Evolutionary conservation across 441 rosid genomes (phyloP), one percentile per base, ranked within the genome.

Genomic region (Raphanus hybrid): DNA sequence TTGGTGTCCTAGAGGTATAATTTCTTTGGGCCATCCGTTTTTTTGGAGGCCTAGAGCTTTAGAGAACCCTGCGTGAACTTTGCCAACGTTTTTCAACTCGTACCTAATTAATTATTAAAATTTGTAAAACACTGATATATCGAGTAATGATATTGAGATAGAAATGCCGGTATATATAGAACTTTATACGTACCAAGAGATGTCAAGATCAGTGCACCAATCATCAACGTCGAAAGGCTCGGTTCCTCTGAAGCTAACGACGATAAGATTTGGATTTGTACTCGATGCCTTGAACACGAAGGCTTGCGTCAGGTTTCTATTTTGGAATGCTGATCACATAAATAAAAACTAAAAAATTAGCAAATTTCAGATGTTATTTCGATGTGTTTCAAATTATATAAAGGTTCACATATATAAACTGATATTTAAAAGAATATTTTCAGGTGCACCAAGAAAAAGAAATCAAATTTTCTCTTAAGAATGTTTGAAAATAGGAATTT

Each of bases 171-270:
- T 54, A 15, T 15, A 15, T 15, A 15, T 54, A 54, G 10, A 54
- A 16, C 59, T 54, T 16, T 54, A 54, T 54, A 54, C 59, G 59
- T 54, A 57, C 90, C 90, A 88, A 45, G 90, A 87, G 29, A 57
- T 20, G 70, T 88, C 92, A 0, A 84, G 32, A 71, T 87, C 89
- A 7, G 91, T 79, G 67, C 87, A 83, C 95, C 95, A 88, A 41
- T 83, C 91, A 32, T 84, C 84, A 1, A 84, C 74, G 37, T 79
- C 81, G 20, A 88, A 90, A 4, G 82, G 75, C 39, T 84, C 80
- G 1, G 92, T 90, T 26, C 92, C 95, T 82, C 92, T 81, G 45
- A 90, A 90, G 45, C 86, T 80, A 11, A 90, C 84, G 6, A 88
- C 78, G 12, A 90, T 45, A 3, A 78, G 74, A 64, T 84, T 82